Conservation (phyloP, 768 basidiomycete genomes). For the Wakefieldia striispora region DNA sequence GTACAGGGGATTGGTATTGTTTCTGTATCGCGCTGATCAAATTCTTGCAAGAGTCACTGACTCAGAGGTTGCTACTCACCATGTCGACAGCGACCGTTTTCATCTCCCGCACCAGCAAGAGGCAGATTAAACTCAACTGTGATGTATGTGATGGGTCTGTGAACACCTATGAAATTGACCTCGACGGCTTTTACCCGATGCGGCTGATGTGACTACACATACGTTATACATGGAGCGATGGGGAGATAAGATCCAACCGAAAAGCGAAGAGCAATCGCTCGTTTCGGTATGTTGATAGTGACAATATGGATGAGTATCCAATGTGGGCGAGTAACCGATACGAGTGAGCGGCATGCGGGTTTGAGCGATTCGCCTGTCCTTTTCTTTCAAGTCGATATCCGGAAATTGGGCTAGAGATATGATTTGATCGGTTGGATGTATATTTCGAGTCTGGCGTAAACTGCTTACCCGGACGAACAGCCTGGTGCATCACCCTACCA, state of each 20-base stretch:
- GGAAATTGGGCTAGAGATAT: constrained; percentile 1
- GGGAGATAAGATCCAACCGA: neutral
- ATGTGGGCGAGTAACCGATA: neutral
- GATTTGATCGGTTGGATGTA: constrained; percentile 8
- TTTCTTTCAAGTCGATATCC: constrained; percentile 8
- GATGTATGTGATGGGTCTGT: neutral
- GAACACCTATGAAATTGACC: constrained; percentile 1
- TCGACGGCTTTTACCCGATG: constrained; percentile 4
- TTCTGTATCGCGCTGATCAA: neutral
- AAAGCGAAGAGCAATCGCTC: neutral
- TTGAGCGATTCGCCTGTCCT: neutral
- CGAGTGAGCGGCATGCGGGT: neutral
- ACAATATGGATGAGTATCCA: neutral
- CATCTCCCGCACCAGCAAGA: neutral
- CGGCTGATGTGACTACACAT: constrained; percentile 11
- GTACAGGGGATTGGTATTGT: neutral
- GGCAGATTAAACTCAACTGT: neutral
- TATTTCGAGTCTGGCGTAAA: neutral
- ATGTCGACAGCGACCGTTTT: too few relatives aligned
- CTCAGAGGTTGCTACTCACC: too few relatives aligned
- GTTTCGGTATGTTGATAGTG: constrained; percentile 7
- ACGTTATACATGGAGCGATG: neutral
- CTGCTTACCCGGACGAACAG: neutral
- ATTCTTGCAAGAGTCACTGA: neutral
- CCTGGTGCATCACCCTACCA: neutral